phyloP scores from a whole-genome alignment of 345 rosid species.

The Garcia nutans region DNA sequence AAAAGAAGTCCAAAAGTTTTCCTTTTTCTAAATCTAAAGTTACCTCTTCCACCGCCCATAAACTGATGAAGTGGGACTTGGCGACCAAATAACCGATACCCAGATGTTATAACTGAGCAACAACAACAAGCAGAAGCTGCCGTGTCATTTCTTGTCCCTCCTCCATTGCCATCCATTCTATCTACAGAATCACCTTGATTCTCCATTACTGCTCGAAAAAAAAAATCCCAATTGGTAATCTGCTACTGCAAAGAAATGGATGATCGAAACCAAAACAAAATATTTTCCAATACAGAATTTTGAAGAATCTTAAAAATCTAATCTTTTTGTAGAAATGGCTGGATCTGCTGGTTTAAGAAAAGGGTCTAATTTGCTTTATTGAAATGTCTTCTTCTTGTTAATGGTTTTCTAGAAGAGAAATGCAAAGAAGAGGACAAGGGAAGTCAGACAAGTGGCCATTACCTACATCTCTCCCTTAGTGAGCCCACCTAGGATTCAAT shows the following conservation, averaged over 20 bases:
- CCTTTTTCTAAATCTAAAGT: neutral
- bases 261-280: neutral
- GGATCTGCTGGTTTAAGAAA: neutral
- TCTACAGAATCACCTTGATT: slow-evolving; percentile 20
- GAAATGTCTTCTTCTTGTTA: neutral
- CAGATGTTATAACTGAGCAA: slow-evolving; percentile 15
- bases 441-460: slow-evolving; percentile 2
- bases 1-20: neutral
- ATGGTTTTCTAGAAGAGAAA: neutral
- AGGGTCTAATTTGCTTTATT: neutral
- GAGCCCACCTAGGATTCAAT: too few species aligned
- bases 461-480: neutral
- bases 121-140: slow-evolving; percentile 14
- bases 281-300: neutral
- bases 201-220: slow-evolving; percentile 16
- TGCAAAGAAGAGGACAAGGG: neutral
- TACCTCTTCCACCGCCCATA: slow-evolving; percentile 50
- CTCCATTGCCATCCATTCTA: slow-evolving; percentile 8
- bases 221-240: neutral
- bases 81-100: slow-evolving; percentile 40
- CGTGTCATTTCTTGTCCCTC: slow-evolving; percentile 13
- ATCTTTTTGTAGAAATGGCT: neutral
- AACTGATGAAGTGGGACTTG: slow-evolving; percentile 41
- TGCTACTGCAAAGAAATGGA: neutral
- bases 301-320: neutral